Percentiles rank a stretch among this genome's conserved stretches.
phyloP scores from a whole-genome alignment of 257 asterid species.

The Knoxia roxburghii region DNA sequence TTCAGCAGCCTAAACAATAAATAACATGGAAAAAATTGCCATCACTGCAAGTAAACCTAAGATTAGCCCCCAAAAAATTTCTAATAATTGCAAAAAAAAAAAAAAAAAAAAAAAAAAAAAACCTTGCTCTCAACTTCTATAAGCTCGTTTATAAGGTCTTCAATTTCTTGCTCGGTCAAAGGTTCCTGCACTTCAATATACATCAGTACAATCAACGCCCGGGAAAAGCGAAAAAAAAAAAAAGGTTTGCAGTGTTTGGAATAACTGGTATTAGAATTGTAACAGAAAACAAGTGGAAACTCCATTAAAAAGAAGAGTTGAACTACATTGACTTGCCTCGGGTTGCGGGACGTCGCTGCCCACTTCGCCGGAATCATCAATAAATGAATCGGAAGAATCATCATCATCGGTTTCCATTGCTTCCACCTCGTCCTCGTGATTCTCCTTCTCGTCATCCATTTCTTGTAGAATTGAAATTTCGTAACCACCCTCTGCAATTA shows the following conservation, averaged over 20 bases:
- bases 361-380: conserved; percentile 31
- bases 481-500: not conserved
- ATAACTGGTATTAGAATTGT: not conserved
- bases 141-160: conserved; percentile 83
- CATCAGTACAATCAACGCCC: no score
- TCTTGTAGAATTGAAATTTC: not conserved
- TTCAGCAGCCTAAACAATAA: conserved; percentile 73
- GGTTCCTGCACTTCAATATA: conserved; percentile 64
- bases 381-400: conserved; percentile 28
- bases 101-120: not conserved
- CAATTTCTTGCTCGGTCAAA: conserved; percentile 75
- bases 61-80: not conserved
- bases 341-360: conserved; percentile 30
- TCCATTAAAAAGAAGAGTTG: not conserved
- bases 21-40: no score
- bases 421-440: conserved; percentile 6
- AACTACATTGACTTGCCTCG: conserved; percentile 37
- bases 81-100: not conserved
- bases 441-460: conserved; percentile 16
- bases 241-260: not conserved
- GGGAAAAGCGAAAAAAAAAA: no score
- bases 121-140: conserved; percentile 88
- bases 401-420: conserved; percentile 8
- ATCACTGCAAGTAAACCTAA: conserved; percentile 8
- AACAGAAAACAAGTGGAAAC: not conserved